Evolutionary conservation across 805 yeast genomes (phyloP), one percentile per base, ranked within the genome.

Genomic region (Lipomyces kockii): DNA sequence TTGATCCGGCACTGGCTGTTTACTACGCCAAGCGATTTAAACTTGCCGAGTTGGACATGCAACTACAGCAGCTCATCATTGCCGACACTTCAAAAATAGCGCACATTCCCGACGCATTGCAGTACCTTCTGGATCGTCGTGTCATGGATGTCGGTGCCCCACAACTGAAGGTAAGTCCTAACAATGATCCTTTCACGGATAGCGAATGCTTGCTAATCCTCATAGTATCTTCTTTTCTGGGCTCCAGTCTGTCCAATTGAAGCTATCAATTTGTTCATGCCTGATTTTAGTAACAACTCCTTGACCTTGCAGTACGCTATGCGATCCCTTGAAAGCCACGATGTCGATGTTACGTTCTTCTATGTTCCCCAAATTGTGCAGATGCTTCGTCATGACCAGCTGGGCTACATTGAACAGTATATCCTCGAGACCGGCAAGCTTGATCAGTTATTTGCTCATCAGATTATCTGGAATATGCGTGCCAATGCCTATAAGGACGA

Each of bases 301-400:
- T 84, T 81, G 72, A 81, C 91, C 27, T 79, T 91, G 67, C 99
- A 95, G 78, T 95, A 89, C 76, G 89, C 97, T 14, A 89, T 94
- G 89, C 84, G 97, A 73, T 90, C 98, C 0, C 80, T 95, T 70
- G 97, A 92, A 77, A 83, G 87, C 25, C 97, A 91, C 74, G 97
- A 92, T 74, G 92, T 91, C 49, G 89, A 90, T 73, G 80, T 89
- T 69, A 91, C 97, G 0, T 95, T 96, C 81, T 95, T 96, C 78
- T 95, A 96, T 75, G 98, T 95, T 62, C 99, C 99, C 1, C 99
- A 95, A 77, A 92, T 95, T 78, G 99, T 95, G 25, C 99, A 95
- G 79, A 85, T 91, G 70, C 83, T 95, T 72, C 85, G 98, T 71
- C 89, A 88, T 76, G 99, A 95, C 76, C 78, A 79, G 11, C 81